Evolutionary conservation across 345 rosid genomes (phyloP).

Genomic region (Citrus australasica): DNA sequence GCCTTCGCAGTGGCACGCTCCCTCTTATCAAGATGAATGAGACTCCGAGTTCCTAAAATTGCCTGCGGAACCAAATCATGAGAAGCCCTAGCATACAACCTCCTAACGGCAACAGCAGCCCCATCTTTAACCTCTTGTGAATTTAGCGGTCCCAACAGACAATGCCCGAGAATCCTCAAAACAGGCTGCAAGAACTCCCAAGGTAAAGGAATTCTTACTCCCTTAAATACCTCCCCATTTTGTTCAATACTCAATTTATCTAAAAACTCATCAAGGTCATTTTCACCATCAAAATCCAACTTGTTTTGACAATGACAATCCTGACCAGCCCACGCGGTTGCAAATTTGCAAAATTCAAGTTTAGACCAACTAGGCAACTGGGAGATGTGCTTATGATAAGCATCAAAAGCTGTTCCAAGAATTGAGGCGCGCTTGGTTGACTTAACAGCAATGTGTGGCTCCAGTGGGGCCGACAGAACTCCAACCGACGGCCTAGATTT

Average conservation of each 20-base stretch:
- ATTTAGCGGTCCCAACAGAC: constrained; percentile 79
- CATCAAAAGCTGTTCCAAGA: constrained; percentile 64
- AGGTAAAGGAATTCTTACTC: constrained; percentile 82
- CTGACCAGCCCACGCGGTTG: constrained; percentile 83
- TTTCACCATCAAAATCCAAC: constrained; percentile 35
- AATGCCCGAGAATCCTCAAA: constrained; percentile 77
- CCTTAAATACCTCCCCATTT: constrained; percentile 27
- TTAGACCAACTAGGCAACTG: constrained; percentile 92
- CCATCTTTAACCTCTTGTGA: constrained; percentile 68
- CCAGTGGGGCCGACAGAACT: constrained; percentile 59
- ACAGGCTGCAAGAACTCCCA: constrained; percentile 91
- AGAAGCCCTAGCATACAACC: constrained; percentile 86
- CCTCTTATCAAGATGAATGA: constrained; percentile 79
- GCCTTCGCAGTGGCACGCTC: constrained; percentile 48
- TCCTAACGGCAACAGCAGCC: constrained; percentile 70
- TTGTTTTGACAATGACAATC: constrained; percentile 61
- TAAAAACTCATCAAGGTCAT: constrained; percentile 29
- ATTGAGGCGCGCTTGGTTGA: constrained; percentile 74
- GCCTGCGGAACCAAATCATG: constrained; percentile 94
- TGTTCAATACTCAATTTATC: constrained; percentile 39
- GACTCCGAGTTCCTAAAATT: constrained; percentile 74
- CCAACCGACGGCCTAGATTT: constrained; percentile 47
- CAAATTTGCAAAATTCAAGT: constrained; percentile 65
- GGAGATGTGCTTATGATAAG: constrained; percentile 75
- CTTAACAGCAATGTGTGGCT: constrained; percentile 77